These are phyloP conservation scores for Didymella sp. DNA, from an alignment of 2,329 filamentous ascomycete species.

Conservation along the genomic window DNA sequence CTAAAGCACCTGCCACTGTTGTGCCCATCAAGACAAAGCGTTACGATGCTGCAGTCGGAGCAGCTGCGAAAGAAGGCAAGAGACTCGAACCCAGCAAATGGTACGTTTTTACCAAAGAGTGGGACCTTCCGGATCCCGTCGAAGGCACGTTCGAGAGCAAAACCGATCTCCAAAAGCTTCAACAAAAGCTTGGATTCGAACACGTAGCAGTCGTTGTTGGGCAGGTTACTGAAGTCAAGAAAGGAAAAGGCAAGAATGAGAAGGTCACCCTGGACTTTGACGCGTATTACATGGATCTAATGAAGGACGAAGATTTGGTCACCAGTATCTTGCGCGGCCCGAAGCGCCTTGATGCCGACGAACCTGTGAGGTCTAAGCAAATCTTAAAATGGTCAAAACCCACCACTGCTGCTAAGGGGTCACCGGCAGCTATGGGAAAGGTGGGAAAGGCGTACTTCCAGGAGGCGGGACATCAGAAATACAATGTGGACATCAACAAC, in stretches of 20 bases:
- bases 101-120: not conserved
- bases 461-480: too few species aligned
- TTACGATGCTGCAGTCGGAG: not conserved
- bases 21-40: not conserved
- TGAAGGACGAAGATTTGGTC: not conserved
- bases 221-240: not conserved
- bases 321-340: not conserved
- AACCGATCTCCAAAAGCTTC: not conserved
- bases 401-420: too few species aligned
- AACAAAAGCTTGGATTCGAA: slow-evolving; percentile 1
- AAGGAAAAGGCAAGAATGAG: not conserved
- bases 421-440: too few species aligned
- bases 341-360: not conserved
- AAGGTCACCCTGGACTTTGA: not conserved
- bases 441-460: too few species aligned
- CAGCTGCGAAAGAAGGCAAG: not conserved
- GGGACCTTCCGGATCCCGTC: not conserved
- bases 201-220: not conserved
- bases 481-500: too few species aligned
- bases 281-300: not conserved
- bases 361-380: too few species aligned
- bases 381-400: too few species aligned
- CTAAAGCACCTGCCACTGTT: not conserved
- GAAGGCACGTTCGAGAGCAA: slow-evolving; percentile 1
- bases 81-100: not conserved